phyloP scores from a whole-genome alignment of 495 filamentous ascomycete genomes.

The Apiosordaria backusii region DNA sequence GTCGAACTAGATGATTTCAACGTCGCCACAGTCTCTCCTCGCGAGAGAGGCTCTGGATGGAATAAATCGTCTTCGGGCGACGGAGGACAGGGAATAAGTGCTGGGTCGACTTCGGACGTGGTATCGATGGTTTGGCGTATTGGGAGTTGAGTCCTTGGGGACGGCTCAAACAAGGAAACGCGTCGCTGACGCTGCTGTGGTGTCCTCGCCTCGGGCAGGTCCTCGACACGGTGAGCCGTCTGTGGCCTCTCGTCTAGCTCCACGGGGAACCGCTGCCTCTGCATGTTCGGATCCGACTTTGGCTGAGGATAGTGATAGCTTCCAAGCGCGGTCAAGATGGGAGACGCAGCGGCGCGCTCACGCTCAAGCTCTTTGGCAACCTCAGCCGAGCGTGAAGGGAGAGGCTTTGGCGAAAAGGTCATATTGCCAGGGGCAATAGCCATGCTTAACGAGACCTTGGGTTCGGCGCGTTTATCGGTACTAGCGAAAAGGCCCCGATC shows the following conservation, averaged over 20 bases:
- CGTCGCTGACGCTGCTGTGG: conserved; percentile 25
- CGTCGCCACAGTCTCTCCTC: conserved; percentile 39
- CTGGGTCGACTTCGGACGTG: conserved; percentile 20
- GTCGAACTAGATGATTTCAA: conserved; percentile 45
- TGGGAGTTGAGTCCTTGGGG: conserved; percentile 28
- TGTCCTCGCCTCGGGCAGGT: conserved; percentile 28
- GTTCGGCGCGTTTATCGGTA: conserved; percentile 59
- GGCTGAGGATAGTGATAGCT: conserved; percentile 42
- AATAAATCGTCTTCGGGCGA: conserved; percentile 49
- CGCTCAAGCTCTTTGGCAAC: conserved; percentile 17
- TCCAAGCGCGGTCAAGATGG: conserved; percentile 32
- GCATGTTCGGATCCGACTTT: conserved; percentile 46
- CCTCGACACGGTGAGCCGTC: conserved; percentile 42
- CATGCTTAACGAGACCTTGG: conserved; percentile 59
- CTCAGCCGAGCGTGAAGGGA: conserved; percentile 34
- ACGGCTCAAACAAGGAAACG: conserved; percentile 30
- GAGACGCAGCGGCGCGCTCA: conserved; percentile 29
- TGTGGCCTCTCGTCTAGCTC: conserved; percentile 37
- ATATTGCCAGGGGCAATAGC: conserved; percentile 62
- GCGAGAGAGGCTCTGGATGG: conserved; percentile 27
- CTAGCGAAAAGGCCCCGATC: conserved; percentile 54
- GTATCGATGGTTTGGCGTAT: conserved; percentile 22
- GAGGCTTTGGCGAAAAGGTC: conserved; percentile 45
- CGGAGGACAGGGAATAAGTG: conserved; percentile 39
- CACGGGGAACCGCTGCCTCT: conserved; percentile 30